Conservation (phyloP, 306 rosid species). For the Vachellia collinsii region DNA sequence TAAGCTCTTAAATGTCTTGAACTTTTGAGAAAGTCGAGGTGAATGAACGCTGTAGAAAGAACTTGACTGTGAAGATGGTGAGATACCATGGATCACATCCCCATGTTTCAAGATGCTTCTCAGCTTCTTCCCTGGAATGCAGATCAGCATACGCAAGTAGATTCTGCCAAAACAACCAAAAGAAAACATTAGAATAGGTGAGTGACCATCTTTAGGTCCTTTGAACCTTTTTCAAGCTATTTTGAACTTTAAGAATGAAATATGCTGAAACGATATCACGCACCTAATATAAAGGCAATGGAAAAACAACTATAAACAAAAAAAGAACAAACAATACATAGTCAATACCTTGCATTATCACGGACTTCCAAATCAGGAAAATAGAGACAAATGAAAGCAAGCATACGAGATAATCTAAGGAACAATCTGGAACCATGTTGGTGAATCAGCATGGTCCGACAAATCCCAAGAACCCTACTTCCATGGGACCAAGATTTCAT, state of each 20-base stretch:
- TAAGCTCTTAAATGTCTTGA: slow-evolving; percentile 64
- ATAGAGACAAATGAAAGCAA: slow-evolving; percentile 79
- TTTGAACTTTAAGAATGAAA: slow-evolving; percentile 9
- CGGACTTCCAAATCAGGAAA: slow-evolving; percentile 97
- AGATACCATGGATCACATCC: slow-evolving; percentile 65
- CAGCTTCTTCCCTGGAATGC: slow-evolving; percentile 90
- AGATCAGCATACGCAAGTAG: slow-evolving; percentile 87
- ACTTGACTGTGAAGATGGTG: slow-evolving; percentile 69
- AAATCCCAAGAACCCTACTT: slow-evolving; percentile 87
- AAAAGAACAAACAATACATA: slow-evolving; percentile 6
- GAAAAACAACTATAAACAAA: slow-evolving; percentile 14
- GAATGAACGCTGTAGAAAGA: slow-evolving; percentile 75
- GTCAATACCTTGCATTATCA: slow-evolving; percentile 85
- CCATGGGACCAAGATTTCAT: slow-evolving; percentile 94
- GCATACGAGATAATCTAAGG: slow-evolving; percentile 74
- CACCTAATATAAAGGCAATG: background rate
- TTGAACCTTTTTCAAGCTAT: background rate
- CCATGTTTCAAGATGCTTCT: slow-evolving; percentile 79
- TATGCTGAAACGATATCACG: background rate
- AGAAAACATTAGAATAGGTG: slow-evolving; percentile 34
- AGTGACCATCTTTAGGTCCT: slow-evolving; percentile 11
- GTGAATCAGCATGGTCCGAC: slow-evolving; percentile 88
- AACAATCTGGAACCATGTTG: slow-evolving; percentile 91
- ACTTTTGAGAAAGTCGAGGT: slow-evolving; percentile 66
- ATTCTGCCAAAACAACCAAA: slow-evolving; percentile 54